Conservation (phyloP, 306 rosid genomes). For the Rubus parviflorus region DNA sequence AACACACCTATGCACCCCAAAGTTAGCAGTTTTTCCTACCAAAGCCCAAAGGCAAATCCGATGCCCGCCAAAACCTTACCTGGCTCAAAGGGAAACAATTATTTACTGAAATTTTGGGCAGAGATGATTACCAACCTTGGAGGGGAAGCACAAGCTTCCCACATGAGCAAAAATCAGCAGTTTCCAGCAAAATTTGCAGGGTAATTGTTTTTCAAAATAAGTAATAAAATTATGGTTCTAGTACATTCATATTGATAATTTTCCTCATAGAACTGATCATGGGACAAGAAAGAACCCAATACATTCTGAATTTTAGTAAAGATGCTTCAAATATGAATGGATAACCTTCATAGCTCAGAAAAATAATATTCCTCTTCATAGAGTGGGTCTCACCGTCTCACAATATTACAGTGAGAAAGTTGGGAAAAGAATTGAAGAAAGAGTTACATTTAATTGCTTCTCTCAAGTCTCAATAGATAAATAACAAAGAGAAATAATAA, state of each 20-base stretch:
- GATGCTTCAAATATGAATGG: neutral
- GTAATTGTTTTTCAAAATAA: neutral
- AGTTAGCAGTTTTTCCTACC: conserved; percentile 27
- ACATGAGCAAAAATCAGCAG: neutral
- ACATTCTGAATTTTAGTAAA: neutral
- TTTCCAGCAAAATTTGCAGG: conserved; percentile 1
- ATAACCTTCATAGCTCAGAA: neutral
- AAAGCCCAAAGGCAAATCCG: conserved; percentile 27
- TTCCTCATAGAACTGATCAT: neutral
- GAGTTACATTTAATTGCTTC: neutral
- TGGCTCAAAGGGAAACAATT: conserved; percentile 29
- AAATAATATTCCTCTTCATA: neutral
- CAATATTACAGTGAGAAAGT: neutral
- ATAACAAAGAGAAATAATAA: neutral
- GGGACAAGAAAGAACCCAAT: neutral
- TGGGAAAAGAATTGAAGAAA: neutral
- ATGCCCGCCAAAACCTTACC: conserved; percentile 25
- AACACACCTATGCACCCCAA: conserved; percentile 28
- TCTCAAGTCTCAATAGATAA: neutral
- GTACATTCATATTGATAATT: neutral
- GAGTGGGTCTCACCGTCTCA: neutral
- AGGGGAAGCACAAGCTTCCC: neutral
- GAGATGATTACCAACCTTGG: conserved; percentile 16
- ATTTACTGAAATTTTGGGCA: conserved; percentile 8
- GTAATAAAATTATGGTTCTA: neutral